Evolutionary conservation across 2,329 filamentous ascomycete species (phyloP).

Genomic region (Pezicula carpinea): DNA sequence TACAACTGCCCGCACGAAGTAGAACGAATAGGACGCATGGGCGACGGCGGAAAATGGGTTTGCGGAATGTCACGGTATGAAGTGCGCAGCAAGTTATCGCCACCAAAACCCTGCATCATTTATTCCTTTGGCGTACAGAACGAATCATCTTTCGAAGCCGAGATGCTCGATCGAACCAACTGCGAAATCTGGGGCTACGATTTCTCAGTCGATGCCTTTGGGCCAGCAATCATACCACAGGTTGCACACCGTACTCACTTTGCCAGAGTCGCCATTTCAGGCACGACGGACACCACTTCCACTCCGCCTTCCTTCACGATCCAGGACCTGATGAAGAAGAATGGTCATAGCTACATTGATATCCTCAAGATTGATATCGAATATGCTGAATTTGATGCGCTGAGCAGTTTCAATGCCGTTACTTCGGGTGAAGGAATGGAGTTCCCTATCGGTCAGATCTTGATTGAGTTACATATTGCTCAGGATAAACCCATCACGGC

Average conservation of each 20-base stretch:
- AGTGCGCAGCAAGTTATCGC: conserved; percentile 12
- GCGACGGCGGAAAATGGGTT: conserved; percentile 37
- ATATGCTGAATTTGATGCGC: conserved; percentile 27
- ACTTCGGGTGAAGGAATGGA: conserved; percentile 1
- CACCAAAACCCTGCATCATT: conserved; percentile 23
- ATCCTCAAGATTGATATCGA: conserved; percentile 34
- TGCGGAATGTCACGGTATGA: conserved; percentile 34
- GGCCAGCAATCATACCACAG: conserved; percentile 20
- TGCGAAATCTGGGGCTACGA: conserved; percentile 37
- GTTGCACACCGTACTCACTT: conserved; percentile 23
- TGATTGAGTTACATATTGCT: conserved; percentile 23
- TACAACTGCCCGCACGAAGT: conserved; percentile 35
- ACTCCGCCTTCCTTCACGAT: conserved; percentile 29
- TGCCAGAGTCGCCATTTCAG: conserved; percentile 23
- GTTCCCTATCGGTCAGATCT: conserved; percentile 22
- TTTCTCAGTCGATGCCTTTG: conserved; percentile 31
- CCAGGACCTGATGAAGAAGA: conserved; percentile 29
- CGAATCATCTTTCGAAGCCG: conserved; percentile 35
- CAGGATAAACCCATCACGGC: conserved; percentile 12
- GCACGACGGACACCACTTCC: conserved; percentile 19
- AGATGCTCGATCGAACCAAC: conserved; percentile 33
- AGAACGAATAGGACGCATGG: conserved; percentile 32
- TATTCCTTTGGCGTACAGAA: conserved; percentile 34
- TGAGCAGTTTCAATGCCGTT: conserved; percentile 15
- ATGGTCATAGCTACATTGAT: conserved; percentile 31